Base-by-base conservation (phyloP, 257 asterid genomes). In the Handroanthus guayacan region DNA sequence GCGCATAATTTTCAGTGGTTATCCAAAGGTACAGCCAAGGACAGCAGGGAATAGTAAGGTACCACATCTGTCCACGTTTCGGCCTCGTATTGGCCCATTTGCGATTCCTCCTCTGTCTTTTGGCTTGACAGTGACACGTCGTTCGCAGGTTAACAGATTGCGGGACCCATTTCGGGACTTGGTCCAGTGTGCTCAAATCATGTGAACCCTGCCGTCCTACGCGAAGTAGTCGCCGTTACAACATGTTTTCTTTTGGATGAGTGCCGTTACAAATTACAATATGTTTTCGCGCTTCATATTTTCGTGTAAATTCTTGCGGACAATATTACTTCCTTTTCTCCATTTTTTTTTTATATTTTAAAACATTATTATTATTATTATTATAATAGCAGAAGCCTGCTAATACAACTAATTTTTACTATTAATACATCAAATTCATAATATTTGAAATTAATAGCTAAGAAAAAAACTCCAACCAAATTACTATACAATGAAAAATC, bases 21-120 rank as follows among this genome's bases (percentile, higher is more conserved):
- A 17, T 57, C 58, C 76, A 37, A 74, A 62, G 62, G 78, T 74
- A 62, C 71, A 74, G 48, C 71, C 64, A 62, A 36, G 71, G 48
- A 74, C 52, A 37, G 54, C 72, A 62, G 78, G 41, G 66, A 43
- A 43, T 43, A 7, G 47, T 17, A 60, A 9, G 14, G 52, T 74
- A 62, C 78, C 44, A 50, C 63, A 62, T 74, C 62, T 62, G 5
- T 47, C 71, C 78, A 62, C 68, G 68, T 71, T 71, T 57, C 68
- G 44, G 2, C 2, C 3, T 16, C n/a, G 48, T 3, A 47, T 74
- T 48, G 71, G 71, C 0, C 25, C 38, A 34, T 2, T 3, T 41
- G 38, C 9, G 38, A 37, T 16, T 37, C 75, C 48, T 6, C 6
- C 45, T 1, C 0, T 3, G 45, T 8, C 4, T 37, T 0, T 2